Base-by-base conservation (phyloP, 1,284 basidiomycete species). In the Marasmius sp. region DNA sequence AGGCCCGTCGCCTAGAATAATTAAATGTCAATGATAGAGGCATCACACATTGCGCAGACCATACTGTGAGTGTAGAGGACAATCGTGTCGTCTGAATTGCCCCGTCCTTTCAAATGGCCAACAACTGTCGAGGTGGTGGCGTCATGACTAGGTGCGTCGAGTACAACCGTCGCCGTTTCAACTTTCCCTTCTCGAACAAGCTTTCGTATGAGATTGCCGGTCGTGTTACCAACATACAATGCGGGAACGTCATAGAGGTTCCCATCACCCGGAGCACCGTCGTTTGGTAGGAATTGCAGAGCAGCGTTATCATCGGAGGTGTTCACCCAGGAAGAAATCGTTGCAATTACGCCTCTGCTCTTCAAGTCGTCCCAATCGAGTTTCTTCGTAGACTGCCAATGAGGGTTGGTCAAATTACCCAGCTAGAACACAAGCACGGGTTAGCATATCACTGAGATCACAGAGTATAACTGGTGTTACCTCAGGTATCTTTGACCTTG, bases 61-160 rank as follows among this genome's bases (percentile, higher is more conserved):
- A 61, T 18, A 70, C 71, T 71, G 52, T 72, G 71, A 16, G 71
- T 72, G 58, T 71, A 72, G 20, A 73, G 27, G 20, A 73, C 64
- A 18, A 73, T 67, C 1, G 68, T 67, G 12, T 67, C 67, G 18
- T 68, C 62, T 2, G 60, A 63, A 27, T 64, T 63, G 11, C 49
- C 57, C 9, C 58, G 64, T 27, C 71, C 72, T 22, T 60, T 41
- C 37, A 73, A 61, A 61, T 71, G 69, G 8, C 69, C 70, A 33
- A 71, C 60, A 8, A 73, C 66, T 6, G 72, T 73, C 27, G 69
- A 62, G 20, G 63, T 70, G 6, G 57, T 53, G 0, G 66, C 64
- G 27, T 59, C 57, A 43, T 61, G 55, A 56, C 65, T 71, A 2
- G 72, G 71, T 11, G 72, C 72, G 56, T 70, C 65, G 34, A 73